These are phyloP conservation scores for Fusarium burgessii DNA, from an alignment of 2,329 filamentous ascomycete species.

Conservation along the genomic window DNA sequence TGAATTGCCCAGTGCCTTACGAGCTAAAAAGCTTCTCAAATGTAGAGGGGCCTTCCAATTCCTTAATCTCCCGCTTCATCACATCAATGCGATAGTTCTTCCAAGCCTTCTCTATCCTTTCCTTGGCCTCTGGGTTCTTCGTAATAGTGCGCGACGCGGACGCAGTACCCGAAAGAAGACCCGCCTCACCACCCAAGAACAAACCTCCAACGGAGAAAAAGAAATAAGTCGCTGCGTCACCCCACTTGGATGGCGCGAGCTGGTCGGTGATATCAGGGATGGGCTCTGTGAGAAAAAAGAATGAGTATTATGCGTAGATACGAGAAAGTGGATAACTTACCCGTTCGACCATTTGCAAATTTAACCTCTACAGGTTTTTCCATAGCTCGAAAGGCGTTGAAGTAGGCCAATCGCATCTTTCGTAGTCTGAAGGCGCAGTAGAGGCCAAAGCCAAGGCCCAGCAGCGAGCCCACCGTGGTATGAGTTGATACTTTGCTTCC, in stretches of 20 bases:
- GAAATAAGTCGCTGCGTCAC: neutral
- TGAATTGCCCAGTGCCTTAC: neutral
- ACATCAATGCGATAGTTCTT: conserved; percentile 12
- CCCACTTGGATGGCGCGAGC: conserved; percentile 1
- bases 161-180: neutral
- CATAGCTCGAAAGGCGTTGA: conserved; percentile 4
- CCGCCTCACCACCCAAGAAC: neutral
- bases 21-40: neutral
- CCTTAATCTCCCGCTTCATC: neutral
- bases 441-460: neutral
- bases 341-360: conserved; percentile 3
- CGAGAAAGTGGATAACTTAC: neutral
- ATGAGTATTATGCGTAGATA: neutral
- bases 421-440: neutral
- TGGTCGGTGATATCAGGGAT: neutral
- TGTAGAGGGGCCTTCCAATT: conserved; percentile 1
- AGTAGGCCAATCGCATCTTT: conserved; percentile 10
- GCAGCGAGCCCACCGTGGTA: neutral
- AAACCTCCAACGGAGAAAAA: neutral
- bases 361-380: conserved; percentile 1
- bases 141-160: conserved; percentile 3
- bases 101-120: neutral
- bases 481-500: neutral
- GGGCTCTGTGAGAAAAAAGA: neutral
- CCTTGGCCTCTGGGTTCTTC: neutral